These are phyloP conservation scores for Boletus fagicola DNA, from an alignment of 768 basidiomycete genomes.

Conservation along the genomic window DNA sequence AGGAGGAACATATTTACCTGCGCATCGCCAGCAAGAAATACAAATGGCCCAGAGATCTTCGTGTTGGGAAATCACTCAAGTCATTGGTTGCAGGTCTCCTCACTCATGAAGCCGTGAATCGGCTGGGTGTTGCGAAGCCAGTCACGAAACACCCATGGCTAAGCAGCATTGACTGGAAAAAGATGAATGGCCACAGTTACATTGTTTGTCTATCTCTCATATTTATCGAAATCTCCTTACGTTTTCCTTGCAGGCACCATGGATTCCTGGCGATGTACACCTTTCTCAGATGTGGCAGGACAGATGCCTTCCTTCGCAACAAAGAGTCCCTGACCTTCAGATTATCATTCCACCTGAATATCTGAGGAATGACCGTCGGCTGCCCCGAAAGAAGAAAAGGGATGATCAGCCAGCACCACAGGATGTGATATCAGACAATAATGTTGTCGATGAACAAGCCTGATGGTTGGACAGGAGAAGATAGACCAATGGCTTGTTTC, in stretches of 20 bases:
- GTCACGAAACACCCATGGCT: slow-evolving; percentile 48
- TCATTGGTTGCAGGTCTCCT: slow-evolving; percentile 44
- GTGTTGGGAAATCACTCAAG: slow-evolving; percentile 41
- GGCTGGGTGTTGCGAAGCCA: slow-evolving; percentile 39
- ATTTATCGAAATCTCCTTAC: background rate
- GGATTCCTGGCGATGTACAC: slow-evolving; percentile 33
- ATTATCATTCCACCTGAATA: slow-evolving; percentile 35
- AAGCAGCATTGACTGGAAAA: slow-evolving; percentile 44
- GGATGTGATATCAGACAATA: background rate
- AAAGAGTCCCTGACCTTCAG: slow-evolving; percentile 40
- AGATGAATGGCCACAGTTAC: slow-evolving; percentile 43
- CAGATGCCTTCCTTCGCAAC: slow-evolving; percentile 36
- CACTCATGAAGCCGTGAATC: slow-evolving; percentile 32
- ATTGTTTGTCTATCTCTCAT: slow-evolving; percentile 37
- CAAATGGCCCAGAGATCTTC: slow-evolving; percentile 39
- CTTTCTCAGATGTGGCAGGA: slow-evolving; percentile 38
- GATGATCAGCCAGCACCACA: background rate
- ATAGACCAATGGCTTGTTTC: background rate
- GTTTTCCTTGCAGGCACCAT: slow-evolving; percentile 40
- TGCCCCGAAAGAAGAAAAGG: slow-evolving; percentile 11
- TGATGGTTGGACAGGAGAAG: background rate
- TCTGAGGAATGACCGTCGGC: slow-evolving; percentile 39
- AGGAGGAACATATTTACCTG: slow-evolving; percentile 27
- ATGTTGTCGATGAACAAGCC: background rate
- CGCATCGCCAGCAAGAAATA: slow-evolving; percentile 31